phyloP scores from a whole-genome alignment of 768 basidiomycete species.

The Boletus subcaerulescens region DNA sequence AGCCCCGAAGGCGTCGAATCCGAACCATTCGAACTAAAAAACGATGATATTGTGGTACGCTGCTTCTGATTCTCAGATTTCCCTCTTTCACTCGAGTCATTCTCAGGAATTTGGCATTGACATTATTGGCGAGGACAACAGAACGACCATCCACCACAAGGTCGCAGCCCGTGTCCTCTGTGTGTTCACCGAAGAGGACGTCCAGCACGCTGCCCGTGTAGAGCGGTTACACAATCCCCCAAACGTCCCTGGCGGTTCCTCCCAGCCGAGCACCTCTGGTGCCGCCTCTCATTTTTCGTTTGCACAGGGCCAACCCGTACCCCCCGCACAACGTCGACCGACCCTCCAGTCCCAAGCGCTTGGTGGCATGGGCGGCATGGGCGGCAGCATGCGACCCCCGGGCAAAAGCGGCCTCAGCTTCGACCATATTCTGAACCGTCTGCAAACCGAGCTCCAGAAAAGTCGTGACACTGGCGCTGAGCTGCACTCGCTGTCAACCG shows the following conservation, averaged over 20 bases:
- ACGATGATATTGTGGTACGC: constrained; percentile 92
- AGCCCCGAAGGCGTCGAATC: constrained; percentile 88
- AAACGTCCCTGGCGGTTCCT: constrained; percentile 24
- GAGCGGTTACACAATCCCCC: constrained; percentile 58
- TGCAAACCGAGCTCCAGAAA: constrained; percentile 94
- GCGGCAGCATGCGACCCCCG: constrained; percentile 64
- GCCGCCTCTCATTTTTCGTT: constrained; percentile 40
- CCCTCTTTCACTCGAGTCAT: constrained; percentile 5
- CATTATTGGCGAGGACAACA: constrained; percentile 97
- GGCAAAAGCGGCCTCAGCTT: constrained; percentile 88
- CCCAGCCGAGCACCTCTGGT: constrained; percentile 35
- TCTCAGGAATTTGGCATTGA: constrained; percentile 96
- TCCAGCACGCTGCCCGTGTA: constrained; percentile 64
- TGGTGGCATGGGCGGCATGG: constrained; percentile 74
- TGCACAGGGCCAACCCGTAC: constrained; percentile 34
- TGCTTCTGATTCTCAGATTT: background rate
- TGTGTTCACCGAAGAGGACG: constrained; percentile 84
- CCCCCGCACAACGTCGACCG: constrained; percentile 50
- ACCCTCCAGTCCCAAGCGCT: constrained; percentile 59
- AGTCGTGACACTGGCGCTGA: constrained; percentile 91
- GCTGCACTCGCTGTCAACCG: constrained; percentile 67
- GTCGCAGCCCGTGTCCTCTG: constrained; percentile 94
- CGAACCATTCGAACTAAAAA: constrained; percentile 90
- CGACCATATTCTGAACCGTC: constrained; percentile 83
- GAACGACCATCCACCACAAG: constrained; percentile 97